Base-by-base conservation (phyloP, 1,284 basidiomycete genomes). In the Anthracocystis walkeri region DNA sequence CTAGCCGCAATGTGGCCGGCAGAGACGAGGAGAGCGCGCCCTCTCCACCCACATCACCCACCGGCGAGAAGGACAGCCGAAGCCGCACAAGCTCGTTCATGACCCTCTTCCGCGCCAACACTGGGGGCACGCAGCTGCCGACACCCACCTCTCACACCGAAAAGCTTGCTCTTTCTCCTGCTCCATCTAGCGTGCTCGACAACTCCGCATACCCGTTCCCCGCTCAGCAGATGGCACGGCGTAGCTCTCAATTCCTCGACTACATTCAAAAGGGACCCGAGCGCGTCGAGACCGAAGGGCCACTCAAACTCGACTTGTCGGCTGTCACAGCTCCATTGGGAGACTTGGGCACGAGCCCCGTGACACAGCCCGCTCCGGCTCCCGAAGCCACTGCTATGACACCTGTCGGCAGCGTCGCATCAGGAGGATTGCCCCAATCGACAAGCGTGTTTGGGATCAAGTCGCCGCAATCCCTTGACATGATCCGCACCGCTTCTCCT, bases 261-360 rank as follows among this genome's bases (percentile, higher is more conserved):
- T 75, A 75, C 49, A 65, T 75, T 23, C 61, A 70, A 44, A 63
- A 66, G 14, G 67, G 72, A 14, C 72, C 72, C 10, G 69, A 66
- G 31, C 64, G 55, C 23, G 69, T 59, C 18, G 62, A 72, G 46
- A 35, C 53, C 1, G 64, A 62, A 40, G 62, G 58, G 7, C 68
- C 51, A 23, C 23, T 65, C 55, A 51, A 41, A 23, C 64, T 66
- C 29, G 69, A 72, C 31, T 31, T 71, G 42, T 50, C 54, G 16
- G 38, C 58, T 11, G 44, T 62, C 54, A 50, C 50, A 20, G 31
- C 55, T 2, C 58, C 68, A 4, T 46, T 71, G n/a, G 60, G 46
- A 25, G 63, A 65, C 2, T 10, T 61, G n/a, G 10, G 40, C 7
- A 12, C 59, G 7, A 42, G 50, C 27, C 33, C 59, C 3, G 25